phyloP scores from a whole-genome alignment of 2,329 filamentous ascomycete genomes.

The Penicillium corylophilum region DNA sequence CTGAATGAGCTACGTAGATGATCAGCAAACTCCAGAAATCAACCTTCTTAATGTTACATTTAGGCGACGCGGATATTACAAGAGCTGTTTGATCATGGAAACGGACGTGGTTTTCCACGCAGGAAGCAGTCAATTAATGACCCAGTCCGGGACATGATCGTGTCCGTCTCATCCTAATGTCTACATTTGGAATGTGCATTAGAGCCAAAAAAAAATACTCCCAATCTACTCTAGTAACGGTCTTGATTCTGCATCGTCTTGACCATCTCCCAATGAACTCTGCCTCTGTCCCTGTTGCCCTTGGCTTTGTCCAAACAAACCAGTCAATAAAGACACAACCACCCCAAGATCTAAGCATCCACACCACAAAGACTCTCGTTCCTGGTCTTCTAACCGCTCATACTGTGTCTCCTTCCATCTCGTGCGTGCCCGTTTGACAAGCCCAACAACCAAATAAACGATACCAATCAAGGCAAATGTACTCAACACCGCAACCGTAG shows the following conservation, averaged over 20 bases:
- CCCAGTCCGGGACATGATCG: slow-evolving; percentile 26
- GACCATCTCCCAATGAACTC: slow-evolving; percentile 5
- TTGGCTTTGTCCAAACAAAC: neutral
- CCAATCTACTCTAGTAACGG: slow-evolving; percentile 26
- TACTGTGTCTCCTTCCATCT: slow-evolving; percentile 13
- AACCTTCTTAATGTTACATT: too few species aligned
- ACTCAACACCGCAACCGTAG: slow-evolving; percentile 30
- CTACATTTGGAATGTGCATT: neutral
- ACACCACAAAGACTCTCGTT: neutral
- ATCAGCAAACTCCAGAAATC: too few species aligned
- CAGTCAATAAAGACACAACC: neutral
- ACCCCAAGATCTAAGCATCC: neutral
- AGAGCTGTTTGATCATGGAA: slow-evolving; percentile 46
- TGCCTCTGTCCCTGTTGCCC: slow-evolving; percentile 1
- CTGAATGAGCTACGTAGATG: too few species aligned
- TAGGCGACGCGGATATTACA: slow-evolving; percentile 44
- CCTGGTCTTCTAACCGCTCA: slow-evolving; percentile 4
- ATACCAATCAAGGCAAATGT: slow-evolving; percentile 28
- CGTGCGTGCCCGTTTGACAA: slow-evolving; percentile 11
- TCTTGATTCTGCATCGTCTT: slow-evolving; percentile 21
- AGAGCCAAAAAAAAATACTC: neutral
- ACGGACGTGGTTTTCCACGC: slow-evolving; percentile 45
- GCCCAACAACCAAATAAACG: slow-evolving; percentile 16
- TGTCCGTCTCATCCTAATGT: slow-evolving; percentile 2
- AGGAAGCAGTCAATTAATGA: slow-evolving; percentile 35